Conservation (phyloP, 495 filamentous ascomycete species). For the Penicillium alfredii region DNA sequence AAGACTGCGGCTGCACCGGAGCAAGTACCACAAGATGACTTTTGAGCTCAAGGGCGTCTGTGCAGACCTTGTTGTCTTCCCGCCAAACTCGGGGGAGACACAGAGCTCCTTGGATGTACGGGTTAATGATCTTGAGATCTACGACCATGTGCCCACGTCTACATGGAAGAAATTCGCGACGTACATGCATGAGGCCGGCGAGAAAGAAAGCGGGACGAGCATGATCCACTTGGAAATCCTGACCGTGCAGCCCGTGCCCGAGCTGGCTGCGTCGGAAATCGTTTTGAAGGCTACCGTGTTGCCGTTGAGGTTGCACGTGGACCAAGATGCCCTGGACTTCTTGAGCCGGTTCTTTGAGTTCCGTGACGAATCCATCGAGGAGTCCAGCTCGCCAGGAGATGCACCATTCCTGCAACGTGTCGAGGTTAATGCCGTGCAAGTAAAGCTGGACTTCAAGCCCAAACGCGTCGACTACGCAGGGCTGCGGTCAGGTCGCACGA, state of each 20-base stretch:
- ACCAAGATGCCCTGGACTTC: slow-evolving; percentile 97
- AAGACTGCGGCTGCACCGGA: slow-evolving; percentile 70
- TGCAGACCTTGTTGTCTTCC: slow-evolving; percentile 78
- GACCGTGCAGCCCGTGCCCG: slow-evolving; percentile 77
- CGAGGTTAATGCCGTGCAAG: slow-evolving; percentile 73
- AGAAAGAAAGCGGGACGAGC: slow-evolving; percentile 73
- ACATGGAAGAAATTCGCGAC: slow-evolving; percentile 98
- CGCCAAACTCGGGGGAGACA: slow-evolving; percentile 69
- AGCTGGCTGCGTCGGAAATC: slow-evolving; percentile 82
- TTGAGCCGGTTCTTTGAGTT: slow-evolving; percentile 97
- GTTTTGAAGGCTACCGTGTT: slow-evolving; percentile 80
- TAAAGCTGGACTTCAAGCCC: slow-evolving; percentile 95
- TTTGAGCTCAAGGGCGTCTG: slow-evolving; percentile 88
- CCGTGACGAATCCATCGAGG: slow-evolving; percentile 65
- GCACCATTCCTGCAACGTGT: slow-evolving; percentile 85
- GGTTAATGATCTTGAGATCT: slow-evolving; percentile 78
- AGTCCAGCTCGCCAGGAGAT: slow-evolving; percentile 53
- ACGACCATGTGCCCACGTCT: slow-evolving; percentile 89
- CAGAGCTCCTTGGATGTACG: slow-evolving; percentile 80
- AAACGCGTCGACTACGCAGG: slow-evolving; percentile 93
- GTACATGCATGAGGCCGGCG: slow-evolving; percentile 80
- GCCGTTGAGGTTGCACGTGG: slow-evolving; percentile 87
- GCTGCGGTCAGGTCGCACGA: slow-evolving; percentile 94
- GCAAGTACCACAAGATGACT: slow-evolving; percentile 89
- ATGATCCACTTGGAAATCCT: slow-evolving; percentile 88